Evolutionary conservation across 2,329 filamentous ascomycete genomes (phyloP), one percentile per base, ranked within the genome.

Genomic region (Atkinsonella hypoxylon): DNA sequence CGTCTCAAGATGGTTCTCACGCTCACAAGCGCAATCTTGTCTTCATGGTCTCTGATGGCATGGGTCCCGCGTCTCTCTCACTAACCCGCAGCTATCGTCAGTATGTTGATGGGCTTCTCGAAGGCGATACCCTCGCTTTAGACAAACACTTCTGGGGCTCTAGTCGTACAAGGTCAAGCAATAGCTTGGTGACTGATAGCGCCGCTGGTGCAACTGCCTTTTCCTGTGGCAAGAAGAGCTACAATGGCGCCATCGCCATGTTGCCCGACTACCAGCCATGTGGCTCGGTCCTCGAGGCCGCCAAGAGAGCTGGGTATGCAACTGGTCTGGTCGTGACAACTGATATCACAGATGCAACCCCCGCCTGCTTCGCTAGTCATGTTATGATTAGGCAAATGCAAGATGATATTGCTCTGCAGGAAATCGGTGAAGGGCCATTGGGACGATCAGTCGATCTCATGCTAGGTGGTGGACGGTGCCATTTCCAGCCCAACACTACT

Each of bases 11-110:
- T 26, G 43, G 57, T 56, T 45, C 59, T 72, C 74, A 51, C 68
- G 61, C 61, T 30, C 80, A 82, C 48, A 98, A 97, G 75, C 80
- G 88, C 50, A 98, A 97, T 68, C 75, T 98, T 49, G 85, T 98
- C 60, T 97, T 98, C 74, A 98, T 98, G 93, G 91, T 98, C 38
- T 95, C 89, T 0, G 93, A 98, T 66, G 93, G 93, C 62, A 98
- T 98, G 93, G 93, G 93, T 0, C 93, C 93, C 8, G 88, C 93
- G 9, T 91, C 88, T 59, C 75, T 98, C 49, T 86, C 85, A 26
- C 69, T 98, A 64, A 95, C 93, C 7, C 79, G 93, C 51, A 87
- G 83, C 63, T 98, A 85, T 71, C 82, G 87, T 57, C 93, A 98
- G 67, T 79, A 84, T 58, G 76, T 83, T 50, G 77, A 87, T 39